Percentiles rank a stretch among this genome's conserved stretches.
Conservation (phyloP, 345 rosid species). For the Brassica incana region DNA sequence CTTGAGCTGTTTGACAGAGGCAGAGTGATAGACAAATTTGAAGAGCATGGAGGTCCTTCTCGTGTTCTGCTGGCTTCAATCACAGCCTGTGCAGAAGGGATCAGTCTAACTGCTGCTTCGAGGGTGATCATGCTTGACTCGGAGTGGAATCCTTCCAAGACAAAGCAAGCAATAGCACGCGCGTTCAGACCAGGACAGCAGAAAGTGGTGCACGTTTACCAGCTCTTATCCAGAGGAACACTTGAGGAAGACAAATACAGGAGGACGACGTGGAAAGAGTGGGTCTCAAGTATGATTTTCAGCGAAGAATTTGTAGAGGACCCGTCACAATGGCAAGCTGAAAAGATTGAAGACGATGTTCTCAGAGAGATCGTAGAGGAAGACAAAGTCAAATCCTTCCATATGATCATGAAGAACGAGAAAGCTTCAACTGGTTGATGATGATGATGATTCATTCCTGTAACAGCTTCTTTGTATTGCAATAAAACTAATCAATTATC, state of each 20-base stretch:
- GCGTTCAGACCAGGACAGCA: constrained; percentile 94
- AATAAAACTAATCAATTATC: background rate
- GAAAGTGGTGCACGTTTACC: constrained; percentile 87
- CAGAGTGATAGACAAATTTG: constrained; percentile 75
- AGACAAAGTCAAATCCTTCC: constrained; percentile 78
- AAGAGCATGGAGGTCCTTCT: constrained; percentile 65
- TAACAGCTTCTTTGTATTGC: constrained; percentile 17
- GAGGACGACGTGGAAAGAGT: constrained; percentile 93
- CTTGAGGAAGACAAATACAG: constrained; percentile 85
- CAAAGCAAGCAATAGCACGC: constrained; percentile 91
- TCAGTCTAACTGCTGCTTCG: background rate
- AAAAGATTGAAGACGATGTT: constrained; percentile 79
- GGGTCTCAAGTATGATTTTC: constrained; percentile 92
- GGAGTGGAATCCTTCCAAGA: constrained; percentile 41
- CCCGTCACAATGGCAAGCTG: constrained; percentile 81
- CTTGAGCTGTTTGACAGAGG: constrained; percentile 88
- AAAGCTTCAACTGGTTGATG: constrained; percentile 73
- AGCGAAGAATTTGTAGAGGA: constrained; percentile 88
- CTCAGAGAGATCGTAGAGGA: constrained; percentile 77
- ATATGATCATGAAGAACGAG: constrained; percentile 89
- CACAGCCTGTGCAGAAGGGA: constrained; percentile 86
- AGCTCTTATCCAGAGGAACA: constrained; percentile 72
- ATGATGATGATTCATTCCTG: constrained; percentile 1
- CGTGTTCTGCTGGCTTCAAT: constrained; percentile 78
- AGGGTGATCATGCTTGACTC: constrained; percentile 3